These are phyloP conservation scores for Eucalyptus viminalis DNA, from an alignment of 345 rosid species.

Conservation along the genomic window DNA sequence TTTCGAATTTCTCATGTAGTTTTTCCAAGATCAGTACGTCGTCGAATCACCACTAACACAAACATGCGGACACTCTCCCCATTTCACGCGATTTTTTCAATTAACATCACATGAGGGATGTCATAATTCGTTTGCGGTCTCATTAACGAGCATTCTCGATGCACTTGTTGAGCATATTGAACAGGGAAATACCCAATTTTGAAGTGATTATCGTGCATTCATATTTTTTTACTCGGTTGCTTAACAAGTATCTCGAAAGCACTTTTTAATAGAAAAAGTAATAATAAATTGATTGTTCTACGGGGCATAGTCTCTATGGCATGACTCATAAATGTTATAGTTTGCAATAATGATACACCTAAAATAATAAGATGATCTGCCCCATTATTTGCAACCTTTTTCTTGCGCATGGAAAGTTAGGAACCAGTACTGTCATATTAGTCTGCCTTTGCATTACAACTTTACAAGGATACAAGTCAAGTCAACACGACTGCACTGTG, in stretches of 20 bases:
- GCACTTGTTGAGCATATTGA: not conserved
- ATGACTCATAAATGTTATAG: not conserved
- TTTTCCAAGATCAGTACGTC: not conserved
- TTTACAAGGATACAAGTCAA: not conserved
- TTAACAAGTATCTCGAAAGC: not conserved
- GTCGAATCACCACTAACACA: not conserved
- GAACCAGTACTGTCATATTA: not conserved
- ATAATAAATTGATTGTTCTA: not conserved
- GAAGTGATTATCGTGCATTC: not conserved
- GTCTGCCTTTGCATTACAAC: not conserved
- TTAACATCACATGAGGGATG: not conserved
- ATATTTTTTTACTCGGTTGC: not conserved
- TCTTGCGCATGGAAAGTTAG: not conserved
- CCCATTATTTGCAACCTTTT: not conserved
- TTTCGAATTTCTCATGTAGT: not conserved
- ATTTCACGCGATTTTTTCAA: not conserved
- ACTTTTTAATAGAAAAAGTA: not conserved
- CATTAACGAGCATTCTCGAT: not conserved
- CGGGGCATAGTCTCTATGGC: not conserved
- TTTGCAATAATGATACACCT: not conserved
- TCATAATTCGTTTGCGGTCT: not conserved
- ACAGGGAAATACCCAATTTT: not conserved
- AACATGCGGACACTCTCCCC: not conserved
- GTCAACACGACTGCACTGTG: not conserved
- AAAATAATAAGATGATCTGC: not conserved